phyloP scores from a whole-genome alignment of 208 protist genomes.

The Herpetomonas tarakana region DNA sequence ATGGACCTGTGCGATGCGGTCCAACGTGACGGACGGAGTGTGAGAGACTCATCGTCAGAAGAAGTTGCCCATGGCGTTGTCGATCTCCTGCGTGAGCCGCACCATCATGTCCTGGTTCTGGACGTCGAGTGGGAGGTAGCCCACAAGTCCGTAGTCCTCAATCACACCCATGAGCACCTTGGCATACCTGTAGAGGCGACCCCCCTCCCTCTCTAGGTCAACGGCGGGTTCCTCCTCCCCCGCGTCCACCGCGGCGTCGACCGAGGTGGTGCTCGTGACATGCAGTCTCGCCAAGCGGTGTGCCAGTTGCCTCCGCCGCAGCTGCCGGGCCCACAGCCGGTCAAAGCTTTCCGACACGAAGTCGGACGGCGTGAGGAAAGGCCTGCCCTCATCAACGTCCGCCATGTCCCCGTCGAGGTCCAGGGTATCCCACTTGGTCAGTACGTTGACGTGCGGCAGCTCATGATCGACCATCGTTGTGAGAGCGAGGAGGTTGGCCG shows the following conservation, averaged over 20 bases:
- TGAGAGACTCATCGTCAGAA: too few species aligned
- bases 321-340: conserved; percentile 66
- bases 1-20: too few species aligned
- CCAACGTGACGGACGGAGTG: too few species aligned
- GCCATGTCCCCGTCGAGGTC: conserved; percentile 19
- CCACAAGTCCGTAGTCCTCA: conserved; percentile 94
- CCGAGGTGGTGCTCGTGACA: conserved; percentile 10
- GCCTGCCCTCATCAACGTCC: conserved; percentile 66
- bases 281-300: conserved; percentile 41
- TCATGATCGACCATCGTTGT: conserved; percentile 96
- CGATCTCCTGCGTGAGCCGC: conserved; percentile 73
- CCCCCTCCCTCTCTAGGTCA: conserved; percentile 57
- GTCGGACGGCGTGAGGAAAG: conserved; percentile 45
- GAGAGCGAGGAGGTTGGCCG: conserved; percentile 92
- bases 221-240: conserved; percentile 20
- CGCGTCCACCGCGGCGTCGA: conserved; percentile 12
- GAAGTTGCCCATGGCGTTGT: conserved; percentile 80
- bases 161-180: conserved; percentile 89
- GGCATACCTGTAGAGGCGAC: conserved; percentile 73
- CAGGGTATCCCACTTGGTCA: conserved; percentile 97
- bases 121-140: conserved; percentile 89
- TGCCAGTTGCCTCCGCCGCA: conserved; percentile 39
- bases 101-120: conserved; percentile 88
- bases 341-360: conserved; percentile 84
- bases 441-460: conserved; percentile 96